A percentile compares a stretch with the other conserved stretches of the same genome.
Evolutionary conservation across 306 rosid species (phyloP).

Genomic region (Lotus japonicus): DNA sequence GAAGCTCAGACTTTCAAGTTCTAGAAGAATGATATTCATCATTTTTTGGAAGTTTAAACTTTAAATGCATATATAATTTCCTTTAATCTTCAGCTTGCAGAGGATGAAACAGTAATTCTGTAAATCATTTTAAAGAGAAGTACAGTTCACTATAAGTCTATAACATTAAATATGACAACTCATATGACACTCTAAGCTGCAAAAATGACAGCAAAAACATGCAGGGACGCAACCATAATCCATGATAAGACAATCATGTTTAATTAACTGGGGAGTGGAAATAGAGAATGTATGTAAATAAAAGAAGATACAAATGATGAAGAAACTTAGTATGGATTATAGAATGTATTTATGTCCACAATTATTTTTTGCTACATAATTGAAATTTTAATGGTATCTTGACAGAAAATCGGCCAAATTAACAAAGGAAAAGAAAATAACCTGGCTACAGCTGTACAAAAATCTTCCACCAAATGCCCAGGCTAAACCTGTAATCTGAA

Average conservation of each 20-base stretch:
- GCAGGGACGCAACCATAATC: neutral
- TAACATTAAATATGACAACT: neutral
- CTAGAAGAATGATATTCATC: neutral
- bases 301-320: neutral
- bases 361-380: neutral
- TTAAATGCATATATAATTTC: neutral
- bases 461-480: conserved; percentile 80
- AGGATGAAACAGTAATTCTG: neutral
- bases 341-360: conserved; percentile 1
- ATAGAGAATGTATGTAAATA: neutral
- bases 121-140: neutral
- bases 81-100: neutral
- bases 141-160: neutral
- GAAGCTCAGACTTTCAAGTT: neutral
- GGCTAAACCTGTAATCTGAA: conserved; percentile 71
- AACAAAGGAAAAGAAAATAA: conserved; percentile 23
- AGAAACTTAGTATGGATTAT: neutral
- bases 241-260: conserved; percentile 13
- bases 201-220: neutral
- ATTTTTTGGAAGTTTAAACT: neutral
- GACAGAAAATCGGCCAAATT: conserved; percentile 4
- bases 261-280: neutral
- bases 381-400: neutral
- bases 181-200: neutral
- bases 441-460: conserved; percentile 93